Evolutionary conservation across 768 basidiomycete genomes (phyloP), one percentile per base, ranked within the genome.

Genomic region (Chiua virens): DNA sequence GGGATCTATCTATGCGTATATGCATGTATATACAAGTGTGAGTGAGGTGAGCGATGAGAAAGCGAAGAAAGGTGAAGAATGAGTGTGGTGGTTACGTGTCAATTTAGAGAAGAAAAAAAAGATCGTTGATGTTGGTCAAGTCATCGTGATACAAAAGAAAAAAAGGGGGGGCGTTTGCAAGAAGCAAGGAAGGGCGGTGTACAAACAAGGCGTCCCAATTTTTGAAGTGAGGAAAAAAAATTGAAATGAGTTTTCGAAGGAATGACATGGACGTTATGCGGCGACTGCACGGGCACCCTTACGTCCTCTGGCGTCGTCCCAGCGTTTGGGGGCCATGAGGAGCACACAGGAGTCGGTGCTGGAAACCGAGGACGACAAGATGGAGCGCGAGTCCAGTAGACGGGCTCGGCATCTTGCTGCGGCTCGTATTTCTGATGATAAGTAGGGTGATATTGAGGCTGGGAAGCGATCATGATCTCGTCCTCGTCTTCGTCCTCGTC

Each of bases 11-110:
- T 64, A 70, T 68, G 66, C 59, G 66, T 70, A 68, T 70, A 60
- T 68, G 62, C 61, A 65, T 66, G 68, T 70, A 67, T 70, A 66
- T 68, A 70, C 60, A 65, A 60, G 47, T 68, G 56, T 62, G 67
- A 66, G 65, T 57, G 60, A 57, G 45, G 45, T 28, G 54, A 56
- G 49, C 1, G 53, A 56, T 38, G 54, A 50, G 52, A 51, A 53
- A 30, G 3, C 2, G 30, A 30, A 5, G 27, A 40, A 11, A 48
- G 27, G n/a, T 27, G 11, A 44, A 51, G 17, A 66, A 67, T 27
- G 65, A 69, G 60, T 47, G 65, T 67, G 62, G 43, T 53, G 21
- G 60, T 58, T 49, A 44, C 47, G 51, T 54, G 56, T 53, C 36
- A 47, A 21, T 20, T 47, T 46, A 13, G 44, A 42, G 41, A 21